Evolutionary conservation across 2,329 filamentous ascomycete genomes (phyloP).

Genomic region (Claviceps paspali): DNA sequence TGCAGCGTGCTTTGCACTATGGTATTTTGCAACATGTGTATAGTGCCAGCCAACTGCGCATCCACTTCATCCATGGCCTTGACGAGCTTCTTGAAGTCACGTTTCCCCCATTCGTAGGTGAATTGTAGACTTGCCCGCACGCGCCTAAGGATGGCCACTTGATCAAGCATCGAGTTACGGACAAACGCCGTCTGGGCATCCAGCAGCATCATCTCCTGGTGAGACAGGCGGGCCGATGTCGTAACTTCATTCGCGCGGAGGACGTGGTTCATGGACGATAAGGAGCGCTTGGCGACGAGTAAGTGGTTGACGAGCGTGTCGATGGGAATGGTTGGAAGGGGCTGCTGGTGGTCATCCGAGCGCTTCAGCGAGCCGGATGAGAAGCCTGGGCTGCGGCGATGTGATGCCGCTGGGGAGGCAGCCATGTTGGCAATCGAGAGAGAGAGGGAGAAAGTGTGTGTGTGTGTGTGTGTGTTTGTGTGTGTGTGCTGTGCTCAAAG

Average conservation of each 20-base stretch:
- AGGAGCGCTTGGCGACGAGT: slow-evolving; percentile 71
- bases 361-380: slow-evolving; percentile 20
- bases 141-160: slow-evolving; percentile 35
- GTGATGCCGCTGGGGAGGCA: slow-evolving; percentile 19
- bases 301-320: slow-evolving; percentile 74
- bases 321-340: slow-evolving; percentile 26
- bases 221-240: slow-evolving; percentile 53
- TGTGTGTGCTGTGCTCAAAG: not conserved
- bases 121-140: slow-evolving; percentile 35
- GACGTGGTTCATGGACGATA: slow-evolving; percentile 70
- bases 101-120: slow-evolving; percentile 42
- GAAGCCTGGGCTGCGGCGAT: slow-evolving; percentile 22
- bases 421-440: slow-evolving; percentile 16
- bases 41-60: slow-evolving; percentile 46
- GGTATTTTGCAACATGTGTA: slow-evolving; percentile 48
- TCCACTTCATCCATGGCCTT: slow-evolving; percentile 52
- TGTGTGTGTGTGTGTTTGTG: not conserved
- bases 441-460: too few species aligned
- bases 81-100: slow-evolving; percentile 46
- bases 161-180: slow-evolving; percentile 42
- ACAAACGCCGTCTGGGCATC: slow-evolving; percentile 56
- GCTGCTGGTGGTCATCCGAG: slow-evolving; percentile 11
- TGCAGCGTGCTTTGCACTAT: slow-evolving; percentile 49
- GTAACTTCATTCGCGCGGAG: slow-evolving; percentile 79
- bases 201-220: slow-evolving; percentile 67